phyloP scores from a whole-genome alignment of 2,329 filamentous ascomycete species.

The Trichophyton equinum region DNA sequence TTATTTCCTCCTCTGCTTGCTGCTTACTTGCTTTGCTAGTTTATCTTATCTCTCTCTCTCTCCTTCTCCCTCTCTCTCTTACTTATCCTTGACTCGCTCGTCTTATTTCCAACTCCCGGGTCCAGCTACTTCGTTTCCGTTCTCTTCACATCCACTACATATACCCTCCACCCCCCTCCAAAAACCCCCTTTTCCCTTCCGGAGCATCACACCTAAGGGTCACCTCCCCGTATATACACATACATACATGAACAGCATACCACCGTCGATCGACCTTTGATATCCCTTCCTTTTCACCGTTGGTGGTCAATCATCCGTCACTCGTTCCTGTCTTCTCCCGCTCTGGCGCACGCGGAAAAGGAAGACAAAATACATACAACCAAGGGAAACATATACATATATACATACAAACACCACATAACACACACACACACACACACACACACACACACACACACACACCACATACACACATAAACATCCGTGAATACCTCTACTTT shows the following conservation, averaged over 20 bases:
- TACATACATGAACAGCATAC: too few relatives aligned
- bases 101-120: not conserved
- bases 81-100: constrained; percentile 1
- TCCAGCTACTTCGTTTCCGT: not conserved
- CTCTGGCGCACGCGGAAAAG: not conserved
- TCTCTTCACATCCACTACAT: constrained; percentile 1
- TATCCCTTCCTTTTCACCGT: not conserved
- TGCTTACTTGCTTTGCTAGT: not conserved
- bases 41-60: not conserved
- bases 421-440: not conserved
- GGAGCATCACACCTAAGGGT: not conserved
- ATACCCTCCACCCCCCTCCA: not conserved
- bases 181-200: not conserved
- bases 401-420: not conserved
- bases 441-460: not conserved
- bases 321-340: not conserved
- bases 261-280: not conserved
- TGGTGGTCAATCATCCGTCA: not conserved
- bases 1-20: not conserved
- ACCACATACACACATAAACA: not conserved
- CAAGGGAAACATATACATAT: not conserved
- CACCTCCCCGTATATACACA: not conserved
- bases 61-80: not conserved
- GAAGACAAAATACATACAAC: not conserved
- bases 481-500: not conserved